Base-by-base conservation (phyloP, 495 filamentous ascomycete genomes). In the Penicillium crystallinum region DNA sequence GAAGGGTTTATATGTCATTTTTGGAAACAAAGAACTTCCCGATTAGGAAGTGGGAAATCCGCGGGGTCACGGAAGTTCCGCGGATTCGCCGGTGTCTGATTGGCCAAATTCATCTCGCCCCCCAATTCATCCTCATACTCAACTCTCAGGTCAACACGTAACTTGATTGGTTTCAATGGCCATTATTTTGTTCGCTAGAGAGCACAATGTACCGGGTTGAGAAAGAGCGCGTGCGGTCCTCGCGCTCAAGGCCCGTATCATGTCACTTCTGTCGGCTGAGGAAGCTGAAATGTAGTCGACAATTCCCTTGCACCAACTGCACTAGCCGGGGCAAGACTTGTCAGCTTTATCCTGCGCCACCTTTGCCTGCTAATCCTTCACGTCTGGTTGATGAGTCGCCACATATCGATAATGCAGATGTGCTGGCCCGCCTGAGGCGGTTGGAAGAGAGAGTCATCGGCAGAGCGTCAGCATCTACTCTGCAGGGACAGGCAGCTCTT, bases 181-280 rank as follows among this genome's bases (percentile, higher is more conserved):
- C n/a, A n/a, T 31, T 11, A 7, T 9, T 31, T 31, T 31, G 27
- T 10, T n/a, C n/a, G 23, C 7, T 27, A 27, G 23, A 5, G 1
- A 1, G 12, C 4, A 19, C 19, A 17, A 61, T 58, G 58, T 14
- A 23, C 5, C 55, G 58, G 1, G 46, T 61, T 31, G 55, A 54
- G 14, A 63, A 57, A 14, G 15, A 50, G 23, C 43, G 30, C n/a
- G 14, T 30, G 6, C 56, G 22, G 17, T 23, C 50, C 15, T 53
- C 58, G n/a, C 64, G 62, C 0, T 60, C 58, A 6, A 58, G 64
- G 2, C 64, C 64, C 2, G 62, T 69, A 3, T 66, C 72, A 1
- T 78, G 75, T 41, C 62, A 69, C 19, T 67, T 59, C 31, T 78
- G 73, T 53, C 74, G 75, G 37, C 67, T 66, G 42, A 70, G 76